phyloP scores from a whole-genome alignment of 805 yeast species.

The Suhomyces vadensis region DNA sequence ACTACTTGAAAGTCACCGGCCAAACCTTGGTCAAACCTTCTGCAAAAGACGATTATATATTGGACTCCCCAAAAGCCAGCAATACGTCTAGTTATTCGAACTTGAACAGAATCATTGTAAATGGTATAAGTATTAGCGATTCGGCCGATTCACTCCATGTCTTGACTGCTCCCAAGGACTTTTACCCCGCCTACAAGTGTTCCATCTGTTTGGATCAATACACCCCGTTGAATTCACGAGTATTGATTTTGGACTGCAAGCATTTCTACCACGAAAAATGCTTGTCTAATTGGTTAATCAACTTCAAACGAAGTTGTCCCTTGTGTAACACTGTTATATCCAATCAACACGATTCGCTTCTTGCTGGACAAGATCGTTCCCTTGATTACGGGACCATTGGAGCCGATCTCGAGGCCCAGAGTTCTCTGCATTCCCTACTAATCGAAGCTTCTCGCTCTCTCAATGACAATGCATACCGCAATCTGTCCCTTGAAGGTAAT shows the following conservation, averaged over 20 bases:
- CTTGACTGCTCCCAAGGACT: slow-evolving; percentile 32
- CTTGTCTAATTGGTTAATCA: slow-evolving; percentile 59
- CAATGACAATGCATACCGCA: not conserved
- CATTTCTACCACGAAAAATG: slow-evolving; percentile 63
- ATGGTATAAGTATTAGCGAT: slow-evolving; percentile 23
- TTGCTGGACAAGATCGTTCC: slow-evolving; percentile 17
- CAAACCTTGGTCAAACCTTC: slow-evolving; percentile 2
- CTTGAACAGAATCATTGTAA: slow-evolving; percentile 15
- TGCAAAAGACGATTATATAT: slow-evolving; percentile 3
- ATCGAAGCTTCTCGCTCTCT: not conserved
- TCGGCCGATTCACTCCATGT: slow-evolving; percentile 16
- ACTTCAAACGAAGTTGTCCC: slow-evolving; percentile 56
- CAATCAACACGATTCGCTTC: slow-evolving; percentile 7
- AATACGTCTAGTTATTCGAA: slow-evolving; percentile 8
- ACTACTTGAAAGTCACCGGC: slow-evolving; percentile 32
- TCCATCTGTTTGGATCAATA: slow-evolving; percentile 60
- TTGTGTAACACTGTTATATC: slow-evolving; percentile 45
- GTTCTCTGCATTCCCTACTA: not conserved
- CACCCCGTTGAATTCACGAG: slow-evolving; percentile 45
- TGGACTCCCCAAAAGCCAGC: slow-evolving; percentile 14
- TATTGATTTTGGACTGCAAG: slow-evolving; percentile 57
- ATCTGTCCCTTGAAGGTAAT: not conserved
- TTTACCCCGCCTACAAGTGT: slow-evolving; percentile 52
- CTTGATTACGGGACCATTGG: slow-evolving; percentile 25
- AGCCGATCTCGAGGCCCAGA: slow-evolving; percentile 12